Percentiles rank a stretch among this genome's conserved stretches.
Conservation (phyloP, 164 flowering plant species). For the Brasenia schreberi region DNA sequence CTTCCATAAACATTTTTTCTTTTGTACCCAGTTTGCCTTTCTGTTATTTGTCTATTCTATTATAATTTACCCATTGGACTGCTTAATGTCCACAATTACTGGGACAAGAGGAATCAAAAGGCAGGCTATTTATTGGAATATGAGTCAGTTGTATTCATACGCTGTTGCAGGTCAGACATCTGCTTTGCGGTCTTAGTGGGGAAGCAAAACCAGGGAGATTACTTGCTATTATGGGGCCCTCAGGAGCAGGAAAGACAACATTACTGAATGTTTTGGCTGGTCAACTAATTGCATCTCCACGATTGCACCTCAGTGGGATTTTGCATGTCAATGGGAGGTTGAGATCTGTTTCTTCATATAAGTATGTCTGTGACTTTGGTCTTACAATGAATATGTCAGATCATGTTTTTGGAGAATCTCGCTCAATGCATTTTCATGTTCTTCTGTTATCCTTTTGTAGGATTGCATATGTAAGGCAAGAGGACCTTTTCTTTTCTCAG, state of each 20-base stretch:
- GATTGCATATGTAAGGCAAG: constrained; percentile 87
- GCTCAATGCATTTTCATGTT: background rate
- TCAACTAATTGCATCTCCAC: constrained; percentile 58
- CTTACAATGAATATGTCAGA: background rate
- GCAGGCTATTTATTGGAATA: background rate
- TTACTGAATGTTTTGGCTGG: constrained; percentile 88
- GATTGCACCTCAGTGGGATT: constrained; percentile 63
- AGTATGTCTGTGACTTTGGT: constrained; percentile 20
- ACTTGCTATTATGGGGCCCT: constrained; percentile 97
- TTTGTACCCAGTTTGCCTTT: background rate
- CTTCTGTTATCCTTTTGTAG: constrained; percentile 19
- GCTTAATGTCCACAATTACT: too few relatives aligned
- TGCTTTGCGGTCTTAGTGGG: constrained; percentile 71
- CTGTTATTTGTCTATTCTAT: background rate
- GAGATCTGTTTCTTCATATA: constrained; percentile 33
- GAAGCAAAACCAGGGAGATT: constrained; percentile 92
- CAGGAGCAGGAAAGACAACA: constrained; percentile 97
- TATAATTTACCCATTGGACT: background rate
- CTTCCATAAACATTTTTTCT: background rate
- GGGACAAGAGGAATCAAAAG: background rate
- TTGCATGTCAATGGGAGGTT: constrained; percentile 68
- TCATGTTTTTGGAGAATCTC: background rate
- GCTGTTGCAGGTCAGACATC: constrained; percentile 44
- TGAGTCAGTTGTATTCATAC: background rate
- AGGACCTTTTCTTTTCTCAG: constrained; percentile 94